A percentile compares a stretch with the other conserved stretches of the same genome.
Conservation (phyloP, 2,329 filamentous ascomycete species). For the Trichoderma semiorbis region DNA sequence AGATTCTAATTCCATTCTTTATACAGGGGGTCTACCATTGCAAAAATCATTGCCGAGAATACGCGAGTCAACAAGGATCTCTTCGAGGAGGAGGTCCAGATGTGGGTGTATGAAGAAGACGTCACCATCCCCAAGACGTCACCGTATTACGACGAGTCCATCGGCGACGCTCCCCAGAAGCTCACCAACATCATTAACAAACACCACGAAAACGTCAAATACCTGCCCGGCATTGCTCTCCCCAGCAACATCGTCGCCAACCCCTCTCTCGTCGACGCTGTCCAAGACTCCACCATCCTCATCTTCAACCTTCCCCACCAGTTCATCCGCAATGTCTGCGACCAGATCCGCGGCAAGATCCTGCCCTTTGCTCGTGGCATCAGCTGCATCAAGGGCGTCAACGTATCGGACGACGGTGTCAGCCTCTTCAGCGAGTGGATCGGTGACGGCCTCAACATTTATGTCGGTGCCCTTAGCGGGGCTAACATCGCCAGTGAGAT, state of each 20-base stretch:
- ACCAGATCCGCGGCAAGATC: constrained; percentile 81
- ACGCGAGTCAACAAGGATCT: constrained; percentile 70
- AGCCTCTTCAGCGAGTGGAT: constrained; percentile 94
- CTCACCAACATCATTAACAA: constrained; percentile 89
- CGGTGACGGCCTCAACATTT: constrained; percentile 85
- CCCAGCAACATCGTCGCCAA: constrained; percentile 83
- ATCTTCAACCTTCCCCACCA: constrained; percentile 97
- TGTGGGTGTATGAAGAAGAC: constrained; percentile 99
- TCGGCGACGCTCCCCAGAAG: constrained; percentile 70
- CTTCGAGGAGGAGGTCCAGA: constrained; percentile 87
- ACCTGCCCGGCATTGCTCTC: constrained; percentile 82
- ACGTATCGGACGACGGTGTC: constrained; percentile 82
- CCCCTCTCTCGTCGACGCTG: constrained; percentile 74
- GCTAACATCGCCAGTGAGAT: constrained; percentile 97
- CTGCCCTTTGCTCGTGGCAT: constrained; percentile 89
- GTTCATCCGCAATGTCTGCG: constrained; percentile 86
- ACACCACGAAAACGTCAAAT: constrained; percentile 95
- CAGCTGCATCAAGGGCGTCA: constrained; percentile 97
- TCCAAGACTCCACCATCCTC: constrained; percentile 80
- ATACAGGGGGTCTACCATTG: constrained; percentile 86
- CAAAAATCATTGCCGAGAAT: constrained; percentile 96
- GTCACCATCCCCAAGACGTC: constrained; percentile 70
- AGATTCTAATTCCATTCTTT: not conserved
- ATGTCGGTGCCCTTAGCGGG: constrained; percentile 91
- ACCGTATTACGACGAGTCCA: constrained; percentile 64